phyloP scores from a whole-genome alignment of 2,329 filamentous ascomycete species.

The Pyricularia sp. region DNA sequence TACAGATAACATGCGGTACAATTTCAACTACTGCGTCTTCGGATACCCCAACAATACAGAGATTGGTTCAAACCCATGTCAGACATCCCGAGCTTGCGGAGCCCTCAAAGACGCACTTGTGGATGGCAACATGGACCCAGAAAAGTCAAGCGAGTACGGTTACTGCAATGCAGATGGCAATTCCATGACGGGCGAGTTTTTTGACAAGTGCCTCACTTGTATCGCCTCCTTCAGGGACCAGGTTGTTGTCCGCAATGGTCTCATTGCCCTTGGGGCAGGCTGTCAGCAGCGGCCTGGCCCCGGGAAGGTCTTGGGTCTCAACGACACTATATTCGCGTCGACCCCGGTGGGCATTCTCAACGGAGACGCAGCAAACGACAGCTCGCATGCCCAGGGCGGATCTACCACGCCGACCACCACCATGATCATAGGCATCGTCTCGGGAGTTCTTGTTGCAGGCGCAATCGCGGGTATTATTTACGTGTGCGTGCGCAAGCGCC shows the following conservation, averaged over 20 bases:
- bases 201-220: constrained; percentile 34
- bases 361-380: constrained; percentile 14
- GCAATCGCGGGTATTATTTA: constrained; percentile 28
- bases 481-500: constrained; percentile 35
- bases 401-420: constrained; percentile 24
- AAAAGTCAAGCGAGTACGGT: constrained; percentile 26
- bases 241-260: constrained; percentile 22
- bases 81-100: constrained; percentile 41
- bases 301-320: constrained; percentile 16
- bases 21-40: constrained; percentile 42
- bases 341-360: constrained; percentile 22
- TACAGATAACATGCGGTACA: constrained; percentile 44
- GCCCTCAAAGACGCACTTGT: constrained; percentile 29
- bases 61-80: constrained; percentile 36
- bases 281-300: constrained; percentile 36
- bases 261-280: constrained; percentile 41
- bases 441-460: constrained; percentile 25
- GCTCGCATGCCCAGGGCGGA: constrained; percentile 6
- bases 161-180: constrained; percentile 35
- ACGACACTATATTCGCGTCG: constrained; percentile 18
- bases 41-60: constrained; percentile 38
- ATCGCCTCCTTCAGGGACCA: constrained; percentile 21
- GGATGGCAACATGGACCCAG: constrained; percentile 25
- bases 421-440: constrained; percentile 35
- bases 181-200: constrained; percentile 22